Percentiles rank a stretch among this genome's conserved stretches.
These are phyloP conservation scores for Kazachstania sp. DNA, from an alignment of 1,139 yeast species.

Conservation along the genomic window DNA sequence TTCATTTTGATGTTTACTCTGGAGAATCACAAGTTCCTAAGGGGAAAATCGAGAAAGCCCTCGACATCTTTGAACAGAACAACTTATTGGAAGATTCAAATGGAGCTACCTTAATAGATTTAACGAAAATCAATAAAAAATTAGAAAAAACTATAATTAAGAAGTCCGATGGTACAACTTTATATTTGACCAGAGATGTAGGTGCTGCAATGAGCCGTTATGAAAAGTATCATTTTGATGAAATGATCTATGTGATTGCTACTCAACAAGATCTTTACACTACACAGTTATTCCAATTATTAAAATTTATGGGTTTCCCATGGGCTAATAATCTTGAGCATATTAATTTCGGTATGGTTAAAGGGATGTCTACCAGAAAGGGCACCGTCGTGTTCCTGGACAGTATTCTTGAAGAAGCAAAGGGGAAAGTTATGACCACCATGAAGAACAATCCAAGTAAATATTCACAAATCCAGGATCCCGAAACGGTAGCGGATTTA, in stretches of 20 bases:
- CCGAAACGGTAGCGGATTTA: slow-evolving; percentile 89
- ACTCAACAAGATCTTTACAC: slow-evolving; percentile 91
- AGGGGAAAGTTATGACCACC: slow-evolving; percentile 90
- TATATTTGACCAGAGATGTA: slow-evolving; percentile 90
- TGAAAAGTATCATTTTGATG: slow-evolving; percentile 76
- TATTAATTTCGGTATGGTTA: slow-evolving; percentile 94
- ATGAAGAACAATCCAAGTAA: slow-evolving; percentile 88
- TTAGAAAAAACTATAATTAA: slow-evolving; percentile 89
- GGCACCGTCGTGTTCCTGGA: slow-evolving; percentile 97
- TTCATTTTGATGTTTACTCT: slow-evolving; percentile 75
- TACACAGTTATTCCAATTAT: slow-evolving; percentile 88
- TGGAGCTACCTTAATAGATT: slow-evolving; percentile 86
- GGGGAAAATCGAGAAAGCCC: slow-evolving; percentile 59
- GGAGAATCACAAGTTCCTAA: slow-evolving; percentile 93
- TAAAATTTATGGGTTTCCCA: slow-evolving; percentile 80
- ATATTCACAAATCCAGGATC: slow-evolving; percentile 87
- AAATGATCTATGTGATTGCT: slow-evolving; percentile 96
- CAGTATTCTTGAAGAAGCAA: slow-evolving; percentile 85
- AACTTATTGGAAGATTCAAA: slow-evolving; percentile 73
- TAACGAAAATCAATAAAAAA: slow-evolving; percentile 78
- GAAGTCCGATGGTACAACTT: slow-evolving; percentile 91
- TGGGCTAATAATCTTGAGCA: slow-evolving; percentile 80
- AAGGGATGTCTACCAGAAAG: slow-evolving; percentile 96
- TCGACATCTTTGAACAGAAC: slow-evolving; percentile 53
- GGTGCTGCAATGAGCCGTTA: slow-evolving; percentile 94